Conservation (phyloP, 257 asterid species). For the Mitragyna speciosa region DNA sequence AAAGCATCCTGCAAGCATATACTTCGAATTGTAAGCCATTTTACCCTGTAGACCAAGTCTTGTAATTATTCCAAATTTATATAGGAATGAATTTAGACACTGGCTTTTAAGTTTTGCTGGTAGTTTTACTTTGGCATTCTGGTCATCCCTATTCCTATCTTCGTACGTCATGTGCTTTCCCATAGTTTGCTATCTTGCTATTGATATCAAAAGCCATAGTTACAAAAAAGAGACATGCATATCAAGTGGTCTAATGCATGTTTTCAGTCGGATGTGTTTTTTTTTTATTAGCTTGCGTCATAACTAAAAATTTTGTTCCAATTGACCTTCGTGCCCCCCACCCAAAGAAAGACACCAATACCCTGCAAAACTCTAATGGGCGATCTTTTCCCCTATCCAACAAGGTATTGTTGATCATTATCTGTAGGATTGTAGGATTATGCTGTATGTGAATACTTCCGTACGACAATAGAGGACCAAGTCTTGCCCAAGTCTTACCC, state of each 20-base stretch:
- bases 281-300: neutral
- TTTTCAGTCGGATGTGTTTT: neutral
- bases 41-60: slow-evolving; percentile 20
- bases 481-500: neutral
- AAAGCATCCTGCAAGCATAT: slow-evolving; percentile 37
- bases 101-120: neutral
- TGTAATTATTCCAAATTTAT: slow-evolving; percentile 21
- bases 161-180: neutral
- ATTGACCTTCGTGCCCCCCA: neutral
- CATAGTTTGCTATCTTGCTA: neutral
- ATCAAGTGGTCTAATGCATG: neutral
- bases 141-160: neutral
- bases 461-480: too few species aligned
- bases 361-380: neutral
- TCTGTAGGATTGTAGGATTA: neutral
- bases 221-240: neutral
- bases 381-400: neutral
- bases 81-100: slow-evolving; percentile 7
- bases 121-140: neutral
- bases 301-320: neutral
- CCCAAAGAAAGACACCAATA: neutral
- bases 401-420: neutral
- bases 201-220: neutral
- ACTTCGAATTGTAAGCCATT: slow-evolving; percentile 43
- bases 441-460: neutral